These are phyloP conservation scores for Erodium moschatum DNA, from an alignment of 441 rosid species.

Conservation along the genomic window DNA sequence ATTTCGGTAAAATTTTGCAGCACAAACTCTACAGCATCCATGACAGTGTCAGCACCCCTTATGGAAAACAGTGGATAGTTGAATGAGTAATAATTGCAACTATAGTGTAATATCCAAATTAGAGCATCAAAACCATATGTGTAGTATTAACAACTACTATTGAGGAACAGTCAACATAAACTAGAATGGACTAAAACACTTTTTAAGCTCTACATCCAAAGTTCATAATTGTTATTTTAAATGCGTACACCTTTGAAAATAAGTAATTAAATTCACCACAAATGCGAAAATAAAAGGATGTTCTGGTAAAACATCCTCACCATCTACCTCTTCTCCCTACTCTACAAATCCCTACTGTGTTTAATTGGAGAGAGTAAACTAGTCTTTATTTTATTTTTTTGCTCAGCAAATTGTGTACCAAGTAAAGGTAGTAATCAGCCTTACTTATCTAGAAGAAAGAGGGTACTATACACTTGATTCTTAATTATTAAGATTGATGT, in stretches of 20 bases:
- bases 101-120: constrained; percentile 1
- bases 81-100: not conserved
- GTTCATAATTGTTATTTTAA: not conserved
- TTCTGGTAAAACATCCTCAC: not conserved
- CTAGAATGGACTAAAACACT: not conserved
- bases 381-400: not conserved
- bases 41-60: constrained; percentile 59
- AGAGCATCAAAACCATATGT: constrained; percentile 3
- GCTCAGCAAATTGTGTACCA: too few species aligned
- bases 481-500: too few species aligned
- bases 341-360: not conserved
- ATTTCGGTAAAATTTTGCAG: constrained; percentile 83
- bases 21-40: constrained; percentile 90
- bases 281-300: not conserved
- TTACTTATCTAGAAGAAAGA: too few species aligned
- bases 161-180: not conserved
- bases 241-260: not conserved
- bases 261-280: not conserved
- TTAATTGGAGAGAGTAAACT: not conserved
- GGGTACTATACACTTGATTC: too few species aligned
- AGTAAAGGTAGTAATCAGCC: too few species aligned
- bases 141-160: not conserved
- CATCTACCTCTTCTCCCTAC: not conserved
- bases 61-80: constrained; percentile 19
- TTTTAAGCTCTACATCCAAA: not conserved